Conservation (phyloP, 2,329 filamentous ascomycete genomes). For the Calcarisporium arbuscula region DNA sequence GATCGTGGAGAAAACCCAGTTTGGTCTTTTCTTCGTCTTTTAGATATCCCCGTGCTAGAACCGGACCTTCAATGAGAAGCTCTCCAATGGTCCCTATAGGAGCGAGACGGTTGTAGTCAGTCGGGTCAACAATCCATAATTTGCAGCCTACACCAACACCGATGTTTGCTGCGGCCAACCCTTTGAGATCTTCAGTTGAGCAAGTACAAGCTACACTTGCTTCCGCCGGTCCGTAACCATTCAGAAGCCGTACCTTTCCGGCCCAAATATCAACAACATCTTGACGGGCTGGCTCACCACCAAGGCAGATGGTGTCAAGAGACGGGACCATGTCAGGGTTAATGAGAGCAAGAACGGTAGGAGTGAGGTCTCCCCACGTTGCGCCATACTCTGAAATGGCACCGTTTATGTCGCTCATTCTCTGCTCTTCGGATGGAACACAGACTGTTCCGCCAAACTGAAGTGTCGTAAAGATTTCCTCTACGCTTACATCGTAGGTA, state of each 20-base stretch:
- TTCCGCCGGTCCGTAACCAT: background rate
- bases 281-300: background rate
- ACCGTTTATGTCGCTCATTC: conserved; percentile 8
- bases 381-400: conserved; percentile 2
- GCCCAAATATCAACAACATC: background rate
- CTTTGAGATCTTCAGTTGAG: too few species aligned
- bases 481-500: conserved; percentile 11
- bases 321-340: background rate
- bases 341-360: background rate
- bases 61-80: conserved; percentile 1
- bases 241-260: background rate
- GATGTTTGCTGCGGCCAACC: background rate
- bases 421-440: conserved; percentile 10
- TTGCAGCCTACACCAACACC: background rate
- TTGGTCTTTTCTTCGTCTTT: background rate
- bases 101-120: conserved; percentile 1
- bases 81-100: conserved; percentile 3
- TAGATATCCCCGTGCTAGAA: conserved; percentile 2
- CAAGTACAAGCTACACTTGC: background rate
- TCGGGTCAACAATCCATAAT: conserved; percentile 6
- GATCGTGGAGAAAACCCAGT: background rate
- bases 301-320: background rate
- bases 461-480: conserved; percentile 9
- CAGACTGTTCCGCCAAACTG: conserved; percentile 4
- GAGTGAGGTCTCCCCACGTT: background rate